A percentile compares a stretch with the other conserved stretches of the same genome.
These are phyloP conservation scores for Paecilomyces sp. DNA, from an alignment of 2,329 filamentous ascomycete genomes.

Conservation along the genomic window DNA sequence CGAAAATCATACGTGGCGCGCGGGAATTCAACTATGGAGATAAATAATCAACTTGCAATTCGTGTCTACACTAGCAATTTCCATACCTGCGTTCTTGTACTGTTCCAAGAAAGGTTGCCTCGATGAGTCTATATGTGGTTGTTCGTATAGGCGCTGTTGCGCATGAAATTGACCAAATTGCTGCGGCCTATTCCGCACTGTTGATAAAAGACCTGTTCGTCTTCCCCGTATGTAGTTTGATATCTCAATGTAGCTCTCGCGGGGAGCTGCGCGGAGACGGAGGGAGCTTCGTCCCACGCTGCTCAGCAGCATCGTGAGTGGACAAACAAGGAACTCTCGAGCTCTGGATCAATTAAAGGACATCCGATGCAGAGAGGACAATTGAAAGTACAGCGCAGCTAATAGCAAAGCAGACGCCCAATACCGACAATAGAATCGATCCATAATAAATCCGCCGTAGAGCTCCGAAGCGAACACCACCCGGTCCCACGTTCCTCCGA, in stretches of 20 bases:
- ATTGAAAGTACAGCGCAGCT: slow-evolving; percentile 5
- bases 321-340: not conserved
- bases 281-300: slow-evolving; percentile 16
- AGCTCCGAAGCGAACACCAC: not conserved
- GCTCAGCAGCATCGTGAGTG: slow-evolving; percentile 14
- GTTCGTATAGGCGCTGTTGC: slow-evolving; percentile 14
- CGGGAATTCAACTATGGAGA: slow-evolving; percentile 39
- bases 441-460: not conserved
- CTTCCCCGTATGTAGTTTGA: slow-evolving; percentile 27
- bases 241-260: slow-evolving; percentile 30
- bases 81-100: slow-evolving; percentile 41
- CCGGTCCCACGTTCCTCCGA: not conserved
- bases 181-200: slow-evolving; percentile 2
- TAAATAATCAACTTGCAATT: not conserved
- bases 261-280: slow-evolving; percentile 16
- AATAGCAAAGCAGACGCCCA: slow-evolving; percentile 5
- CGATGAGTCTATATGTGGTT: slow-evolving; percentile 4
- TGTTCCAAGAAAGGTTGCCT: slow-evolving; percentile 27
- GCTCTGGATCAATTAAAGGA: not conserved
- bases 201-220: slow-evolving; percentile 4
- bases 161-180: slow-evolving; percentile 15
- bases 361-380: slow-evolving; percentile 3
- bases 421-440: not conserved
- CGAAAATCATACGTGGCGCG: slow-evolving; percentile 35
- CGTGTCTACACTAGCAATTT: not conserved